phyloP scores from a whole-genome alignment of 2,329 filamentous ascomycete genomes.

The Calonectria honghensis region DNA sequence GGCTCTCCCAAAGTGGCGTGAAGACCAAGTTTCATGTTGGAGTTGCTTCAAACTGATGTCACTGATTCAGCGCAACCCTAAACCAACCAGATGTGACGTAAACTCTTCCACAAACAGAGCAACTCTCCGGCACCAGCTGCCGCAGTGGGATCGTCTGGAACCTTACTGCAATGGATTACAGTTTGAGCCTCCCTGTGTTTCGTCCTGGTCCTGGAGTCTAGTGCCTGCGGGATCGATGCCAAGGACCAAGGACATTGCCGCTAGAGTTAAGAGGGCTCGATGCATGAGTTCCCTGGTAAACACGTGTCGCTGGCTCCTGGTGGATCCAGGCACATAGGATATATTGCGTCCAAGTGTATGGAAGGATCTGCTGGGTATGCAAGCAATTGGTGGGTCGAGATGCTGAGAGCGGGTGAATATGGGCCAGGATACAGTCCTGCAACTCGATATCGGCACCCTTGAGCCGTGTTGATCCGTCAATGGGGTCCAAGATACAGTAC shows the following conservation, averaged over 20 bases:
- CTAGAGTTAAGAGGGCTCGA: neutral
- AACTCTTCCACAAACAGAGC: neutral
- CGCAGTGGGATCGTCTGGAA: constrained; percentile 1
- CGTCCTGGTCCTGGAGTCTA: constrained; percentile 11
- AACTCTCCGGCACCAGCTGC: neutral
- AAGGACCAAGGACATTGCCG: constrained; percentile 12
- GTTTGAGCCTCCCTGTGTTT: constrained; percentile 14
- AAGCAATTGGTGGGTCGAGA: constrained; percentile 21
- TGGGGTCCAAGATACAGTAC: neutral
- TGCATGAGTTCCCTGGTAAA: constrained; percentile 9
- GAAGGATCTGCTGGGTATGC: constrained; percentile 9
- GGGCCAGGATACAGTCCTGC: constrained; percentile 4
- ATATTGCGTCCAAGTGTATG: neutral
- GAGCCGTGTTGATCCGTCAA: neutral
- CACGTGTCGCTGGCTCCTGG: neutral
- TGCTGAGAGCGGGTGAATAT: constrained; percentile 1
- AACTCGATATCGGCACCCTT: neutral
- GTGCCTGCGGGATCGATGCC: constrained; percentile 13
- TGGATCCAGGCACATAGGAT: constrained; percentile 1
- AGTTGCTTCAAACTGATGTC: neutral
- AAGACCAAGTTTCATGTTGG: neutral
- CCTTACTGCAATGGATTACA: constrained; percentile 3
- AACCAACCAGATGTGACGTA: constrained; percentile 1
- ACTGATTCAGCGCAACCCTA: neutral
- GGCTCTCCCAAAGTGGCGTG: neutral